Evolutionary conservation across 192 early-diverging fungal species (phyloP), one percentile per base, ranked within the genome.

Genomic region (Spizellomyces sp.): DNA sequence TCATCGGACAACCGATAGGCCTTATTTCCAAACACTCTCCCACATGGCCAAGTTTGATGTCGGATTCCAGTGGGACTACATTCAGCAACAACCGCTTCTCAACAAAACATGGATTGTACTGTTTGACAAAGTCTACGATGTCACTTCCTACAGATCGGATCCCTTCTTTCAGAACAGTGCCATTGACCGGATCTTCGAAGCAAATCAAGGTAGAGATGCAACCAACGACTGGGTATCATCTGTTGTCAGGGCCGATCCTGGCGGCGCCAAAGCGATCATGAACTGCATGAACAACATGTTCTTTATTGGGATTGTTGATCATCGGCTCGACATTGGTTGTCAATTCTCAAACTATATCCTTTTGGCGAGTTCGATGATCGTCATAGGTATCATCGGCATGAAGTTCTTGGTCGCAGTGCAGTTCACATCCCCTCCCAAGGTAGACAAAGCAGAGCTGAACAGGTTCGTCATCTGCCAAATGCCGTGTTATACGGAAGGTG

Each of bases 341-440:
- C 80, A 86, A 64, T 90, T 95, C 78, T 90, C 90, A 50, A 93
- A 94, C 79, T 95, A 93, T 63, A 74, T 96, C 56, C 78, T 95
- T 27, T 80, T 94, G 62, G 86, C 84, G 8, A 88, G 89, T 17
- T 86, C 92, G 2, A 69, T 86, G 9, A 54, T 95, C 21, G 77
- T 95, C 62, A 89, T 88, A 7, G 59, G 84, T 43, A 89, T 96
- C 43, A 90, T 96, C 61, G 83, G 91, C 48, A 88, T 96, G 82
- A 96, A 96, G 84, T 96, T 96, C 66, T 76, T 96, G 54, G 88
- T 95, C 52, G 81, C 88, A 43, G 89, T 95, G 80, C 94, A 96
- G 84, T 96, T 96, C 67, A 79, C 95, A 57, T 92, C 94, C 15
- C 90, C 92, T 19, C 74, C 93, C 62, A 91, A 92, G 74, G 82